Conservation (phyloP, 176 grass and related monocot genomes). For the Puya raimondii region DNA sequence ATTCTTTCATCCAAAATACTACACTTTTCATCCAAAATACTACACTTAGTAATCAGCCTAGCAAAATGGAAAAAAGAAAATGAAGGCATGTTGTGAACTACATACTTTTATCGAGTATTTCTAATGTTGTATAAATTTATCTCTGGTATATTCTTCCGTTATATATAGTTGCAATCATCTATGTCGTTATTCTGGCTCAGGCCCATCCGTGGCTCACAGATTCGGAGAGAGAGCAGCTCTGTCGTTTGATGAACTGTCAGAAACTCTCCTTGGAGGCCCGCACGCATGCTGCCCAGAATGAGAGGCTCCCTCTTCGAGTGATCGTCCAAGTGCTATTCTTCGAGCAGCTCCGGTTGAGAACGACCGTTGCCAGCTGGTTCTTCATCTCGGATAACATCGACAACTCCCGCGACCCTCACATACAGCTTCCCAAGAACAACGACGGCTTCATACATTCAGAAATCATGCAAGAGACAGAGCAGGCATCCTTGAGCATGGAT, state of each 20-base stretch:
- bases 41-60: too few species aligned
- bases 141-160: not conserved
- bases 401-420: conserved; percentile 14
- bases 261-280: conserved; percentile 87
- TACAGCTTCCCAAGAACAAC: conserved; percentile 13
- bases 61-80: too few species aligned
- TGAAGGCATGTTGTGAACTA: too few species aligned
- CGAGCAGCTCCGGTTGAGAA: conserved; percentile 77
- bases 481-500: conserved; percentile 28
- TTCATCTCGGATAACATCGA: conserved; percentile 47
- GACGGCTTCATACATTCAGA: not conserved
- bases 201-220: conserved; percentile 72
- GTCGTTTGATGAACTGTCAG: conserved; percentile 79
- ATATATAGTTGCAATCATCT: not conserved
- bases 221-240: conserved; percentile 69
- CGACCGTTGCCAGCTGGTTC: conserved; percentile 60
- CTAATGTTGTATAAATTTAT: not conserved
- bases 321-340: conserved; percentile 88
- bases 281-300: conserved; percentile 90
- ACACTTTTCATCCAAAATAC: too few species aligned
- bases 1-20: too few species aligned
- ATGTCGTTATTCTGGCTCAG: conserved; percentile 20
- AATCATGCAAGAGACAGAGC: conserved; percentile 20
- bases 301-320: conserved; percentile 71
- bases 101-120: not conserved